Percentiles rank a stretch among this genome's conserved stretches.
Conservation (phyloP, 208 protist genomes). For the Crithidia acanthocephali region DNA sequence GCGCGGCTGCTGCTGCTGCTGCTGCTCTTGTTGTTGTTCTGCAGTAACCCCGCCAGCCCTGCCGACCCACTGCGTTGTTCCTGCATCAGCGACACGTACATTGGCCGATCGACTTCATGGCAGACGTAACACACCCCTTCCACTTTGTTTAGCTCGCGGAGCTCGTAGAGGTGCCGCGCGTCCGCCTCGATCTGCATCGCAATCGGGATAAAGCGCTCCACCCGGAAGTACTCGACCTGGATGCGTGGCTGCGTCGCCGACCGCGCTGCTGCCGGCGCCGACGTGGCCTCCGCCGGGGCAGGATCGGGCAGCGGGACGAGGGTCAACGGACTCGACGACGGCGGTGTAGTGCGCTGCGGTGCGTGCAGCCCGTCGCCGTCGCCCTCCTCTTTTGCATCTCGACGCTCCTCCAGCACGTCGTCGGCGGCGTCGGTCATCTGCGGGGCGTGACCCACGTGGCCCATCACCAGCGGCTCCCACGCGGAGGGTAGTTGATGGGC, state of each 20-base stretch:
- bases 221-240: constrained; percentile 78
- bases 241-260: constrained; percentile 16
- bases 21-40: background rate
- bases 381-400: constrained; percentile 2
- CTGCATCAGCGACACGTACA: constrained; percentile 69
- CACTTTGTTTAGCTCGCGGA: constrained; percentile 71
- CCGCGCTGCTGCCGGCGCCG: background rate
- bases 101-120: constrained; percentile 63
- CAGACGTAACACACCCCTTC: constrained; percentile 87
- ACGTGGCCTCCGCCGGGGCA: background rate
- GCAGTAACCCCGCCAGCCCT: constrained; percentile 17
- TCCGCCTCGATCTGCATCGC: constrained; percentile 91
- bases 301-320: background rate
- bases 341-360: no score
- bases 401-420: background rate
- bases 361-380: no score
- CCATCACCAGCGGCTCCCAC: constrained; percentile 62
- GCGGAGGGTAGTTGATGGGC: constrained; percentile 65
- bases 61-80: constrained; percentile 39
- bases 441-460: constrained; percentile 16
- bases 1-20: background rate
- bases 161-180: constrained; percentile 83
- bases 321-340: background rate
- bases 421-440: background rate
- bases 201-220: constrained; percentile 87